phyloP scores from a whole-genome alignment of 306 rosid species.

The Senna siamea region DNA sequence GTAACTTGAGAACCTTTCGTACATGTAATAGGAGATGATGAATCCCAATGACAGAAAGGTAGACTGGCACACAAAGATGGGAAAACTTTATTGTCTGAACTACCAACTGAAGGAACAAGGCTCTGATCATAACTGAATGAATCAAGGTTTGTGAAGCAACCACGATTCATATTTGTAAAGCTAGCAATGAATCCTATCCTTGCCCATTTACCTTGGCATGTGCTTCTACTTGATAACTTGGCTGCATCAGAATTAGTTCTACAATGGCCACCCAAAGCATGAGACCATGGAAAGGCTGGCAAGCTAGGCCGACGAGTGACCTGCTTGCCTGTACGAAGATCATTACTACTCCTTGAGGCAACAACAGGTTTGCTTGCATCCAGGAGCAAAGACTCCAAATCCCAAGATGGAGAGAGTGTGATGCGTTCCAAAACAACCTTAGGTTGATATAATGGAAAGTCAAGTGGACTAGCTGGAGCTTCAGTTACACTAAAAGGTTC shows the following conservation, averaged over 20 bases:
- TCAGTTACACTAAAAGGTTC: slow-evolving; percentile 60
- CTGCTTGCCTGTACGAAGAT: slow-evolving; percentile 74
- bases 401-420: slow-evolving; percentile 71
- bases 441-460: slow-evolving; percentile 65
- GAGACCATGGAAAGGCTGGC: slow-evolving; percentile 91
- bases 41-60: slow-evolving; percentile 50
- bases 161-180: slow-evolving; percentile 42
- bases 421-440: slow-evolving; percentile 66
- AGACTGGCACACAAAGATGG: slow-evolving; percentile 47
- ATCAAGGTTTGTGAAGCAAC: slow-evolving; percentile 69
- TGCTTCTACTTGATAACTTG: slow-evolving; percentile 68
- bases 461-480: slow-evolving; percentile 63
- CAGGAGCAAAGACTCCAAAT: slow-evolving; percentile 82
- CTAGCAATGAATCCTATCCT: slow-evolving; percentile 57
- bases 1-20: slow-evolving; percentile 52
- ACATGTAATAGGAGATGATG: slow-evolving; percentile 53
- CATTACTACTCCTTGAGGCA: slow-evolving; percentile 63
- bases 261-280: slow-evolving; percentile 72
- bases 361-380: slow-evolving; percentile 73
- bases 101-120: slow-evolving; percentile 73
- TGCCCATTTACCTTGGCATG: slow-evolving; percentile 89
- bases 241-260: slow-evolving; percentile 74
- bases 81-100: slow-evolving; percentile 47
- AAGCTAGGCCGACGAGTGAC: slow-evolving; percentile 72
- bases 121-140: slow-evolving; percentile 69